Percentiles rank a stretch among this genome's conserved stretches.
Evolutionary conservation across 1,139 yeast species (phyloP).

Genomic region (Lipomyces yarrowii): DNA sequence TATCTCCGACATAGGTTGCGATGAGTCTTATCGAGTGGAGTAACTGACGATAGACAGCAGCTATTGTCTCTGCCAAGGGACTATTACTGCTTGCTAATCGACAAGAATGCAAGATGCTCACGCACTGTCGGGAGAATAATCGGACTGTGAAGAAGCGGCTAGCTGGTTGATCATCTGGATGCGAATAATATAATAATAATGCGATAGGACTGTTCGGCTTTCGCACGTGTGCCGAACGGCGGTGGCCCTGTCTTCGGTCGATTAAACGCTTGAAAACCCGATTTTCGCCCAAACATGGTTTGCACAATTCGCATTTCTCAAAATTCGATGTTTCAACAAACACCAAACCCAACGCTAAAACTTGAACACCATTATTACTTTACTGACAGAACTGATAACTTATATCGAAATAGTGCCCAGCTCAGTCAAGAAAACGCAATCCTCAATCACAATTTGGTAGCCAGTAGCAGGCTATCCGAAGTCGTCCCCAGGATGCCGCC

Average conservation of each 20-base stretch:
- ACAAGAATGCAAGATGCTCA: background rate
- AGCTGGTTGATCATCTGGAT: background rate
- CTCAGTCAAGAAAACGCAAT: background rate
- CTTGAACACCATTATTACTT: background rate
- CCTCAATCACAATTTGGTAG: background rate
- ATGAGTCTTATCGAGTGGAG: background rate
- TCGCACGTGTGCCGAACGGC: background rate
- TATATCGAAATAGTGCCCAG: too few species aligned
- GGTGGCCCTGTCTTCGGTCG: background rate
- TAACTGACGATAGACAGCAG: background rate
- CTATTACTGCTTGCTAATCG: background rate
- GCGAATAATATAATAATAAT: background rate
- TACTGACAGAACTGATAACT: too few species aligned
- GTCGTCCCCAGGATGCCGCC: constrained; percentile 19
- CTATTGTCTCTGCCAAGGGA: background rate
- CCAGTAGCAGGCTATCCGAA: background rate
- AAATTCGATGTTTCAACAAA: background rate
- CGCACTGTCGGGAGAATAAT: background rate
- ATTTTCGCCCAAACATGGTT: background rate
- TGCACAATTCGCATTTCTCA: background rate
- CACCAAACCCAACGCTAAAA: background rate
- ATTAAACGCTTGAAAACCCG: background rate
- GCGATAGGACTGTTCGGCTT: background rate
- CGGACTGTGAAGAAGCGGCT: background rate
- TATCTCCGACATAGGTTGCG: background rate